These are phyloP conservation scores for Aspergillus tamarii DNA, from an alignment of 2,329 filamentous ascomycete genomes.

Conservation along the genomic window DNA sequence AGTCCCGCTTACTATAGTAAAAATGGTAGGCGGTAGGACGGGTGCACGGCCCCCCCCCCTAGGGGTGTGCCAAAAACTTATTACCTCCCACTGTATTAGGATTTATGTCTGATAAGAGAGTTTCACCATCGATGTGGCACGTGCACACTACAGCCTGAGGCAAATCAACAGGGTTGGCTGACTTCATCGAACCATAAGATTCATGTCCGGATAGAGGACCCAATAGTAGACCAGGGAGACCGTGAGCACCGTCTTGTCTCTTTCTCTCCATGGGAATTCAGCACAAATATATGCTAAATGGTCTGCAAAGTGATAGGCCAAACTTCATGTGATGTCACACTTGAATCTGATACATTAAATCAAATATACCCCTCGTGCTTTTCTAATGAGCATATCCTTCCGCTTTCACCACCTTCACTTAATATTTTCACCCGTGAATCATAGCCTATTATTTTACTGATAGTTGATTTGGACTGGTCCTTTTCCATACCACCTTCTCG, in stretches of 20 bases:
- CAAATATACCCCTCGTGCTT: conserved; percentile 22
- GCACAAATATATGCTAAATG: conserved; percentile 10
- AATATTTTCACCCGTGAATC: not conserved
- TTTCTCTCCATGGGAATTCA: not conserved
- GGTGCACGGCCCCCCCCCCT: too few relatives aligned
- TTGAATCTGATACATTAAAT: conserved; percentile 20
- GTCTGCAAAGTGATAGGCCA: conserved; percentile 13
- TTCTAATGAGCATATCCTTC: conserved; percentile 8
- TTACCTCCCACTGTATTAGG: too few relatives aligned
- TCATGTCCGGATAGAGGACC: not conserved
- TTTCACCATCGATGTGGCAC: conserved; percentile 21
- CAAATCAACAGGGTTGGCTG: conserved; percentile 14
- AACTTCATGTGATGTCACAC: conserved; percentile 18
- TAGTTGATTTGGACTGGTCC: not conserved
- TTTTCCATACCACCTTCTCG: not conserved
- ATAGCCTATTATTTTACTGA: not conserved
- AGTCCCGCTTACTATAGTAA: too few relatives aligned
- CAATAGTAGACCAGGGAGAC: not conserved
- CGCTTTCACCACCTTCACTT: conserved; percentile 6
- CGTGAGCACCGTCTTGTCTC: not conserved
- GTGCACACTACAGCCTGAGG: conserved; percentile 25
- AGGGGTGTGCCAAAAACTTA: too few relatives aligned
- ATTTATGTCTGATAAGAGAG: conserved; percentile 2
- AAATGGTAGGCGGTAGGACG: too few relatives aligned
- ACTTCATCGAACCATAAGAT: conserved; percentile 23